Conservation (phyloP, 805 yeast genomes). For the Nadsonia fulvescens region DNA sequence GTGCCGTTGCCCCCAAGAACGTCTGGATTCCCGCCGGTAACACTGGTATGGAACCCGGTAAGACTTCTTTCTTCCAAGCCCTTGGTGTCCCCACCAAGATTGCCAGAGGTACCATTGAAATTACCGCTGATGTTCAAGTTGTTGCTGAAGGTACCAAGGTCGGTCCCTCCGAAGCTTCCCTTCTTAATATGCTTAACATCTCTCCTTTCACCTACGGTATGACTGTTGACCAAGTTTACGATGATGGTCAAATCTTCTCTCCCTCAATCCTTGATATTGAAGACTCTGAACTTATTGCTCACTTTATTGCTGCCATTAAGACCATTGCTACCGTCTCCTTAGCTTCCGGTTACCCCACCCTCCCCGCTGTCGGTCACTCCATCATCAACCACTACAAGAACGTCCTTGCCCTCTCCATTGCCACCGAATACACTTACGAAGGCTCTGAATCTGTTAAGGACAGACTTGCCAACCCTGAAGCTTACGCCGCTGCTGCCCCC, state of each 20-base stretch:
- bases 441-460: conserved; percentile 98
- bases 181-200: conserved; percentile 98
- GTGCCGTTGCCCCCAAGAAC: conserved; percentile 97
- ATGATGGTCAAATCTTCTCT: conserved; percentile 97
- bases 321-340: conserved; percentile 90
- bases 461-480: conserved; percentile 99
- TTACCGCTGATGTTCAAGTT: conserved; percentile 91
- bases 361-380: conserved; percentile 98
- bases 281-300: conserved; percentile 84
- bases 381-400: conserved; percentile 98
- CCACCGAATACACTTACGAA: conserved; percentile 97
- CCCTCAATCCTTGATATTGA: conserved; percentile 93
- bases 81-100: conserved; percentile 99
- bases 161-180: conserved; percentile 98
- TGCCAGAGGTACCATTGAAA: conserved; percentile 99
- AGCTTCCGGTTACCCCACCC: conserved; percentile 98
- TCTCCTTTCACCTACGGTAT: conserved; percentile 99
- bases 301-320: conserved; percentile 83
- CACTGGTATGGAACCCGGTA: conserved; percentile 99
- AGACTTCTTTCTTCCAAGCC: conserved; percentile 99
- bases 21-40: conserved; percentile 97
- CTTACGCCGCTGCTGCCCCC: conserved; percentile 98
- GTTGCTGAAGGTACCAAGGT: conserved; percentile 73
- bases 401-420: conserved; percentile 92
- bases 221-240: conserved; percentile 92